Base-by-base conservation (phyloP, 768 basidiomycete species). In the Strobilomyces echinocephalus region DNA sequence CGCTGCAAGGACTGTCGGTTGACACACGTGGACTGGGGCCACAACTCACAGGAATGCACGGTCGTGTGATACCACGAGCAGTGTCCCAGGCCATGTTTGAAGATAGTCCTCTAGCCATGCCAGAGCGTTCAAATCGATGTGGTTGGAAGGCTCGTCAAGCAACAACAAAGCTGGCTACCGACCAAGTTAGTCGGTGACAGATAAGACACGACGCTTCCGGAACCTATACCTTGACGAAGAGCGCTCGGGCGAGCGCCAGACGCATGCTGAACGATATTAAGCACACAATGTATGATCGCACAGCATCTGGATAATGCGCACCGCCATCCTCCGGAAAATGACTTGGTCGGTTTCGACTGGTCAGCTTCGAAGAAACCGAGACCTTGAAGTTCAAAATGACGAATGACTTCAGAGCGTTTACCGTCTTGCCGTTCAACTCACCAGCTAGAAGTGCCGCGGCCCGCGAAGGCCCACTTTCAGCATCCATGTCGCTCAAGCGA, bases 51-150 rank as follows among this genome's bases (percentile, higher is more conserved):
- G 73, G 81, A 97, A 97, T 34, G 94, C 91, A 64, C 97, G 87
- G 70, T 99, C 97, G 78, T 99, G 97, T 49, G 95, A 94, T 85
- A 97, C 94, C 14, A 97, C 94, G 36, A 97, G 83, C 15, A 97
- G 73, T 0, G 94, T 97, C 48, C 91, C 88, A 1, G 83, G 73
- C 94, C 94, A 97, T 2, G 93, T 95, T 68, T 95, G 95, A 6
- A 97, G 79, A 66, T 97, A 97, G 64, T 97, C 95, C 75, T 97
- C 94, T 8, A 95, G 76, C 95, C 95, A 98, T 30, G 95, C 95
- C 64, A 98, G 79, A 9, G 95, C 95, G 70, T 97, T 97, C 50
- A 97, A 71, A 79, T 95, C 92, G 65, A 92, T 93, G 73, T 97
- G 92, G 79, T 98, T 98, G 11, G 95, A 95, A 66, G 95, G 95